A percentile compares a stretch with the other conserved stretches of the same genome.
phyloP scores from a whole-genome alignment of 1,139 yeast species.

The Protomyces pachydermus region DNA sequence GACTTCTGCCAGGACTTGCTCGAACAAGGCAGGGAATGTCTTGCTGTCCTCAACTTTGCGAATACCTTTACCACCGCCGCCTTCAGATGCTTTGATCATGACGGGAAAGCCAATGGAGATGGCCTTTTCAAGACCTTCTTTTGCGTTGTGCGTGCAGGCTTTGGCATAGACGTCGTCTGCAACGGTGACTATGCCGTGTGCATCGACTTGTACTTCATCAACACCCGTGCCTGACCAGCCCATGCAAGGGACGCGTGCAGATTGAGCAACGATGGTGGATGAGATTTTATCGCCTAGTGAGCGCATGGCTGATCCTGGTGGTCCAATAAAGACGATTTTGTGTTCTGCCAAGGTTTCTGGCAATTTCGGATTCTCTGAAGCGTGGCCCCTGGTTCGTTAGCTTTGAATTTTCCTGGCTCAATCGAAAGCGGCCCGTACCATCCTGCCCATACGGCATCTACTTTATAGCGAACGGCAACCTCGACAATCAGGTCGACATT shows the following conservation, averaged over 20 bases:
- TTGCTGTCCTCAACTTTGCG: constrained; percentile 80
- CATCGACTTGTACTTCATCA: constrained; percentile 67
- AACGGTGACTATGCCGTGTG: constrained; percentile 79
- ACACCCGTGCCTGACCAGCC: constrained; percentile 99
- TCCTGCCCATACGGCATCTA: constrained; percentile 99
- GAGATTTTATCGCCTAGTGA: constrained; percentile 98
- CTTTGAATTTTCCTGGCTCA: constrained; percentile 46
- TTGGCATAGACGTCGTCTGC: constrained; percentile 71
- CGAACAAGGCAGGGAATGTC: constrained; percentile 63
- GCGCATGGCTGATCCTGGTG: constrained; percentile 98
- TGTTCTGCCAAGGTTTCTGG: constrained; percentile 93
- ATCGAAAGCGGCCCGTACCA: constrained; percentile 30
- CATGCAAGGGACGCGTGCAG: constrained; percentile 94
- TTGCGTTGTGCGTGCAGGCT: constrained; percentile 83
- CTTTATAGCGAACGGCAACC: constrained; percentile 91
- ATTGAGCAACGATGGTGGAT: constrained; percentile 97
- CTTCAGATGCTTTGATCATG: constrained; percentile 95
- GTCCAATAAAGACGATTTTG: constrained; percentile 87
- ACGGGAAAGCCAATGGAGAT: constrained; percentile 87
- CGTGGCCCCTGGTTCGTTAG: constrained; percentile 59
- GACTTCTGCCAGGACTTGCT: constrained; percentile 88
- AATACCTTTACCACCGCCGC: constrained; percentile 99
- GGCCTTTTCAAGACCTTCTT: constrained; percentile 82
- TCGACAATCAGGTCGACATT: constrained; percentile 96
- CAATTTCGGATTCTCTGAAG: constrained; percentile 89